These are phyloP conservation scores for Gaillardinia entomophila DNA, from an alignment of 805 yeast genomes.

Conservation along the genomic window DNA sequence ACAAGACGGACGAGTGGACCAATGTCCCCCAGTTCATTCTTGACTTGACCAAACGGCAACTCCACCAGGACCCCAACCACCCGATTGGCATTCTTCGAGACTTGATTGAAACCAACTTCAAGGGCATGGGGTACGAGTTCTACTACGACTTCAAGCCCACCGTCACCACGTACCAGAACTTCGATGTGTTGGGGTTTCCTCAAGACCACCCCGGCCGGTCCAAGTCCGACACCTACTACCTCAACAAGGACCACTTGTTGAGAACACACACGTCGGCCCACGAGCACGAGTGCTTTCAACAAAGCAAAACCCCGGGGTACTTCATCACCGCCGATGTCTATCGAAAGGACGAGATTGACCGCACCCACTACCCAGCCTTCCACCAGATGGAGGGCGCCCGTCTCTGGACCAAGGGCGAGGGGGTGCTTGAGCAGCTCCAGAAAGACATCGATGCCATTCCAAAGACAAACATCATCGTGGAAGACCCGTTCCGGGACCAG, in stretches of 20 bases:
- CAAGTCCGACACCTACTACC: constrained; percentile 86
- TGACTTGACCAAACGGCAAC: constrained; percentile 60
- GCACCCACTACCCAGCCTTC: constrained; percentile 95
- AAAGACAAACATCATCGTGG: constrained; percentile 62
- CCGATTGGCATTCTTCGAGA: constrained; percentile 84
- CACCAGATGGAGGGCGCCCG: constrained; percentile 98
- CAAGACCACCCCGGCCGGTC: constrained; percentile 90
- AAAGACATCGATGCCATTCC: constrained; percentile 64
- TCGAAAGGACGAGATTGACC: constrained; percentile 90
- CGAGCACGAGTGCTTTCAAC: constrained; percentile 77
- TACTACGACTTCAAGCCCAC: constrained; percentile 79
- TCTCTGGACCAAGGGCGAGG: constrained; percentile 58
- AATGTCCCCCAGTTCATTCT: constrained; percentile 76
- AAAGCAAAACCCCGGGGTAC: constrained; percentile 72
- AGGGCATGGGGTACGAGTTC: constrained; percentile 64
- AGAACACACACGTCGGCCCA: constrained; percentile 98
- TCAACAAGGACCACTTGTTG: constrained; percentile 65
- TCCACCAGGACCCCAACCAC: constrained; percentile 71
- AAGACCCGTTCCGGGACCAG: constrained; percentile 51
- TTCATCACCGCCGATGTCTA: constrained; percentile 94
- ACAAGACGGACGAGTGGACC: constrained; percentile 71
- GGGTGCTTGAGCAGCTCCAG: constrained; percentile 33
- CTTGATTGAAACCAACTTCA: constrained; percentile 64
- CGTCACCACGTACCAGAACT: constrained; percentile 78
- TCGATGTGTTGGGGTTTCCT: constrained; percentile 90